These are phyloP conservation scores for Naganishia randhawae DNA, from an alignment of 768 basidiomycete species.

Conservation along the genomic window DNA sequence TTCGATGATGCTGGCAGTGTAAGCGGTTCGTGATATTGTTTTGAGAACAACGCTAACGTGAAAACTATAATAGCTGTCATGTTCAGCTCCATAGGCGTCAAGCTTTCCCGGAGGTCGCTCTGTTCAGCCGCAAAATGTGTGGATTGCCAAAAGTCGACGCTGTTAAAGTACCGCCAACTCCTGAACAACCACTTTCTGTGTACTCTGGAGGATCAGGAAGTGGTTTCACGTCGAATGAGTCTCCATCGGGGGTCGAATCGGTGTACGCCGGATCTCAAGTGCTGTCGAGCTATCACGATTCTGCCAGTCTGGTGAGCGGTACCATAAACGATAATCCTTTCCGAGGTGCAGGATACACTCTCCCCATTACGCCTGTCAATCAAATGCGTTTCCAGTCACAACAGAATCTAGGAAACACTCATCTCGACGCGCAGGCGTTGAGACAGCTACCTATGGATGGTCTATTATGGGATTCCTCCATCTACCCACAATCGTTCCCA, in stretches of 20 bases:
- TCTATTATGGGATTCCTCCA: constrained; percentile 43
- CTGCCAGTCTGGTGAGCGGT: constrained; percentile 1
- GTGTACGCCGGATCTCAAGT: constrained; percentile 17
- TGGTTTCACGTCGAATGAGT: neutral
- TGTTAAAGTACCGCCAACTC: constrained; percentile 23
- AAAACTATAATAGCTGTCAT: constrained; percentile 29
- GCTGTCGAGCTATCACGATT: constrained; percentile 11
- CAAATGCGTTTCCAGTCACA: neutral
- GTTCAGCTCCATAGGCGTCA: constrained; percentile 49
- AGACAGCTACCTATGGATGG: constrained; percentile 25
- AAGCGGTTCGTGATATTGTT: constrained; percentile 9
- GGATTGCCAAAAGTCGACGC: constrained; percentile 42
- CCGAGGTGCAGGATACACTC: neutral
- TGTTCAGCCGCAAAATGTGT: constrained; percentile 49
- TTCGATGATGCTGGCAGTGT: constrained; percentile 44
- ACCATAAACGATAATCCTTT: neutral
- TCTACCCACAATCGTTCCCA: constrained; percentile 44
- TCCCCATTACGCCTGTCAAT: constrained; percentile 4
- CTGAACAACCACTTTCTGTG: constrained; percentile 19
- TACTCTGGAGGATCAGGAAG: constrained; percentile 8
- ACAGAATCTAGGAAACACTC: neutral
- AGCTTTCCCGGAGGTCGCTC: constrained; percentile 49
- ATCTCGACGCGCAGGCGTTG: constrained; percentile 7
- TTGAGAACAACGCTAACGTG: neutral
- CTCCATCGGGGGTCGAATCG: constrained; percentile 9